phyloP scores from a whole-genome alignment of 768 basidiomycete species.

The Boletus vinaceobasis region DNA sequence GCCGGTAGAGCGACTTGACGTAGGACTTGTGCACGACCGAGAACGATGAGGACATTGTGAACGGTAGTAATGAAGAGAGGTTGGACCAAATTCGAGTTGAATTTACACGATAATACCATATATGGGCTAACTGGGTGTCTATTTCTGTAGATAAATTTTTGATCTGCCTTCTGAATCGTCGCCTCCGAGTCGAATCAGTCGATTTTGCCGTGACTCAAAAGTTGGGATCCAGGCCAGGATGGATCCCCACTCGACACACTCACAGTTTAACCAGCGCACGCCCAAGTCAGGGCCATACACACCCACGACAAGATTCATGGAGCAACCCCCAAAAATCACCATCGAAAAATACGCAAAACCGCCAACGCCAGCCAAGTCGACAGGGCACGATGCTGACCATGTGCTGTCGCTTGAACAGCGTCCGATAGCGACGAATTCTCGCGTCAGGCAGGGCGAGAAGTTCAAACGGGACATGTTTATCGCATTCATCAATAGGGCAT shows the following conservation, averaged over 20 bases:
- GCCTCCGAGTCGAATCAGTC: background rate
- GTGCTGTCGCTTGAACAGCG: conserved; percentile 32
- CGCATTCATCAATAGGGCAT: conserved; percentile 75
- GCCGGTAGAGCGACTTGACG: conserved; percentile 89
- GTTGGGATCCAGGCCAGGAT: conserved; percentile 33
- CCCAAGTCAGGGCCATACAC: conserved; percentile 64
- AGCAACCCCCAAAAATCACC: conserved; percentile 38
- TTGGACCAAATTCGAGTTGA: background rate
- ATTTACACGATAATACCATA: conserved; percentile 17
- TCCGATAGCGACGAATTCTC: conserved; percentile 76
- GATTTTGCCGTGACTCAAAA: background rate
- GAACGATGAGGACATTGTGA: conserved; percentile 60
- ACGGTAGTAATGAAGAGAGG: conserved; percentile 1
- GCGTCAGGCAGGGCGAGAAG: conserved; percentile 73
- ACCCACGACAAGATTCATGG: conserved; percentile 45
- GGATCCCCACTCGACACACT: conserved; percentile 75
- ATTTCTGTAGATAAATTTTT: conserved; percentile 1
- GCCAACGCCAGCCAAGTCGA: conserved; percentile 29
- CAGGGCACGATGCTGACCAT: conserved; percentile 6
- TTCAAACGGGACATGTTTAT: conserved; percentile 81
- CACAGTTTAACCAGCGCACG: conserved; percentile 70
- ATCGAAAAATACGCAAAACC: conserved; percentile 45
- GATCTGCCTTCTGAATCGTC: background rate
- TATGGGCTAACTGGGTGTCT: conserved; percentile 5
- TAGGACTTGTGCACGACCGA: conserved; percentile 74